phyloP scores from a whole-genome alignment of 257 asterid genomes.

The Salvia rosmarinus region DNA sequence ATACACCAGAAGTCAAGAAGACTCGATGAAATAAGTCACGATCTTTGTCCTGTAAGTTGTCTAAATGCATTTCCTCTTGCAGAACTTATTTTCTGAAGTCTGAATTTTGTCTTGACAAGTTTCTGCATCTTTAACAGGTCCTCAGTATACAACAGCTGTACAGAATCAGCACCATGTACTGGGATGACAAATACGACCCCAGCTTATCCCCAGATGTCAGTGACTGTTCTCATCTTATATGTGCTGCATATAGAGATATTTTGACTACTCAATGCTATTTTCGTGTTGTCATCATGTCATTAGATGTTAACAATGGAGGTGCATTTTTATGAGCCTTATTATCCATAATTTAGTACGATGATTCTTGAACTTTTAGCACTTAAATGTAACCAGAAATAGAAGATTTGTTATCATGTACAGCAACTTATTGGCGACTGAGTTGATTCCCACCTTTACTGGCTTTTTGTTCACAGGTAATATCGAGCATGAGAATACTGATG shows the following conservation, averaged over 20 bases:
- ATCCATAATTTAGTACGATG: too few relatives aligned
- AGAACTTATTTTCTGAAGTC: background rate
- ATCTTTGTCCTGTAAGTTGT: conserved; percentile 90
- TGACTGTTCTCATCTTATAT: background rate
- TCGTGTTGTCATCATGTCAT: too few relatives aligned
- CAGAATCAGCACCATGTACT: conserved; percentile 99
- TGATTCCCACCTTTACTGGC: conserved; percentile 1
- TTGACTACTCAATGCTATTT: too few relatives aligned
- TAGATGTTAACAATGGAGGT: too few relatives aligned
- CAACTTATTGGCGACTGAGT: background rate
- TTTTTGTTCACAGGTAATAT: conserved; percentile 64
- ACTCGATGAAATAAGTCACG: conserved; percentile 96
- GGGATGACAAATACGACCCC: conserved; percentile 99
- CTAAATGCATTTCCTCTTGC: background rate
- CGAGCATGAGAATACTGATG: conserved; percentile 88
- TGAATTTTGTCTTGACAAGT: conserved; percentile 8
- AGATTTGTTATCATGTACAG: background rate
- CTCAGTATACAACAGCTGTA: conserved; percentile 96
- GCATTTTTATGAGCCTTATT: too few relatives aligned
- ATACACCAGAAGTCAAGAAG: conserved; percentile 99
- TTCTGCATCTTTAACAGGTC: conserved; percentile 56
- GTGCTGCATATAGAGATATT: too few relatives aligned
- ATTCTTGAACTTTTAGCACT: too few relatives aligned
- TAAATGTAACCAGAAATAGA: too few relatives aligned
- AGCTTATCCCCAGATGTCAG: conserved; percentile 93